Evolutionary conservation across 148 eudicot species (phyloP).

Genomic region (Fagopyrum esculentum): DNA sequence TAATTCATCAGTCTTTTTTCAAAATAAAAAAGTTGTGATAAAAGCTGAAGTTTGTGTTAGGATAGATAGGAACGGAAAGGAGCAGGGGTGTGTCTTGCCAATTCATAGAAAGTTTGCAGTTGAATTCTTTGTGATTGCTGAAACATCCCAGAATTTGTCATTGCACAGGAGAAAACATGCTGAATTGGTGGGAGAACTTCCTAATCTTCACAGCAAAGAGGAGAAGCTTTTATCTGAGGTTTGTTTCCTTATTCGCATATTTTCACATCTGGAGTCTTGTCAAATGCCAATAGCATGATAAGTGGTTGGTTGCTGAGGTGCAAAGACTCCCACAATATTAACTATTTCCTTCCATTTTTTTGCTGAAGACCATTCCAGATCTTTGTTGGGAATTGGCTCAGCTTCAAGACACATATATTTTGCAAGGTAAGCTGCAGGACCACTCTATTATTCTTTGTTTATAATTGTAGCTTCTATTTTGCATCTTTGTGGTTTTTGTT

Average conservation of each 20-base stretch:
- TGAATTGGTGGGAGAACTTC: constrained; percentile 86
- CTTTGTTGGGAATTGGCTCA: constrained; percentile 98
- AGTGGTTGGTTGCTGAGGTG: neutral
- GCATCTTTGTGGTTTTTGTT: neutral
- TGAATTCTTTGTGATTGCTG: neutral
- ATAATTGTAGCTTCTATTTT: neutral
- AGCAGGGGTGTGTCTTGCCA: too few species aligned
- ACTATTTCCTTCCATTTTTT: constrained; percentile 10
- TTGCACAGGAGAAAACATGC: constrained; percentile 84
- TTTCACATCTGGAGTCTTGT: neutral
- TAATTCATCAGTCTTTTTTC: neutral
- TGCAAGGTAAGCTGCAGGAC: constrained; percentile 58
- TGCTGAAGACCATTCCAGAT: constrained; percentile 78
- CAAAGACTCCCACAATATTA: neutral
- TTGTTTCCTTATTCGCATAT: constrained; percentile 19
- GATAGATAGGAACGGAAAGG: too few species aligned
- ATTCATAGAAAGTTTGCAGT: neutral
- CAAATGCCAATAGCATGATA: neutral
- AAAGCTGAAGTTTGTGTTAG: too few species aligned
- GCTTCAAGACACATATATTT: constrained; percentile 95
- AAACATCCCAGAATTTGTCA: neutral
- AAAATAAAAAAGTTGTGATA: neutral
- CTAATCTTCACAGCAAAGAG: constrained; percentile 86
- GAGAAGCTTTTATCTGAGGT: constrained; percentile 95
- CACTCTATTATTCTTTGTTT: neutral